These are phyloP conservation scores for Hypoxylon sp. DNA, from an alignment of 2,329 filamentous ascomycete species.

Conservation along the genomic window DNA sequence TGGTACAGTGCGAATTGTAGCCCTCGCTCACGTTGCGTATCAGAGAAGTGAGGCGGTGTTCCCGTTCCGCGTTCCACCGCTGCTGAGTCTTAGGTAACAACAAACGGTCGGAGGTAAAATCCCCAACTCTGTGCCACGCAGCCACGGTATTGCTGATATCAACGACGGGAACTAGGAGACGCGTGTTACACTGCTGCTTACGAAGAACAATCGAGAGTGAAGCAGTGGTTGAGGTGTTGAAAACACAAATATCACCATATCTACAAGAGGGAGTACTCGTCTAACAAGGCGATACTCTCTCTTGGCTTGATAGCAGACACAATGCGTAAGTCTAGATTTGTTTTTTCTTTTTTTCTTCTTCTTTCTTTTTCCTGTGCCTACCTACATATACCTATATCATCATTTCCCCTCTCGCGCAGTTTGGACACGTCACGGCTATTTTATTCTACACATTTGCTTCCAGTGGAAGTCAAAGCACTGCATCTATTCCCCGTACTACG, in stretches of 20 bases:
- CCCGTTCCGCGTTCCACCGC: constrained; percentile 17
- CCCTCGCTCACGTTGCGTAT: constrained; percentile 8
- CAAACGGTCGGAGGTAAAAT: constrained; percentile 30
- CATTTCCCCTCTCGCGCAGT: not conserved
- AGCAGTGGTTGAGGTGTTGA: constrained; percentile 17
- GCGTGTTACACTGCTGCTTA: constrained; percentile 29
- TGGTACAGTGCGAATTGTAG: constrained; percentile 36
- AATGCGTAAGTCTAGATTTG: constrained; percentile 36
- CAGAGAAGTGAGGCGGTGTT: constrained; percentile 42
- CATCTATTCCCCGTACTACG: constrained; percentile 6
- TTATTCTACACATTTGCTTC: constrained; percentile 12
- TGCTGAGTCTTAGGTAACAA: constrained; percentile 3
- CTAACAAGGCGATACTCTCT: constrained; percentile 35
- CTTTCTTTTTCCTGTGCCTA: not conserved
- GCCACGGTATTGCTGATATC: constrained; percentile 29
- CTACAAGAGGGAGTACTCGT: constrained; percentile 36
- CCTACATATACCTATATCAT: not conserved
- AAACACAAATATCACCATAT: constrained; percentile 5
- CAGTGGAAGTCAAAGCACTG: constrained; percentile 26
- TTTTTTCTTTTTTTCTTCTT: constrained; percentile 1
- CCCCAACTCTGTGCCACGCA: not conserved
- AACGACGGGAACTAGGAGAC: constrained; percentile 6
- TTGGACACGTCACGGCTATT: constrained; percentile 14
- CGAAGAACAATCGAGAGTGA: constrained; percentile 14
- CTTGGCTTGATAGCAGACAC: constrained; percentile 18